A percentile compares a stretch with the other conserved stretches of the same genome.
Evolutionary conservation across 768 basidiomycete species (phyloP).

Genomic region (Macrolepiota albuminosa): DNA sequence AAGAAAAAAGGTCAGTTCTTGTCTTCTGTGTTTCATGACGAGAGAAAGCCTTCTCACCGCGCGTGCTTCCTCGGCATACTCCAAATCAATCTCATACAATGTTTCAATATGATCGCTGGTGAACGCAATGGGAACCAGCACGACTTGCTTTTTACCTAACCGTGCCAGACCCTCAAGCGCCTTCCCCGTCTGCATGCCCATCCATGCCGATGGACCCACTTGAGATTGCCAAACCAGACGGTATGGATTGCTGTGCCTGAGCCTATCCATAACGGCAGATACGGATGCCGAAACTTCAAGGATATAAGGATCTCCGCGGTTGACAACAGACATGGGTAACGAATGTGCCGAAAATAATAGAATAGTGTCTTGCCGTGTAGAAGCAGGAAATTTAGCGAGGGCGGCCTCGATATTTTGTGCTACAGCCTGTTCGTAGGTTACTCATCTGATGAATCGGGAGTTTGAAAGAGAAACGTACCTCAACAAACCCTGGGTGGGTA

Average conservation of each 20-base stretch:
- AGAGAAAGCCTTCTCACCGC: conserved; percentile 52
- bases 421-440: conserved; percentile 58
- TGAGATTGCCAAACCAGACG: conserved; percentile 97
- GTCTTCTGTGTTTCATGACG: conserved; percentile 9
- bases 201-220: conserved; percentile 96
- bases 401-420: conserved; percentile 84
- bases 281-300: conserved; percentile 94
- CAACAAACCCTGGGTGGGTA: conserved; percentile 89
- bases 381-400: conserved; percentile 70
- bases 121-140: conserved; percentile 95
- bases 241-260: conserved; percentile 79
- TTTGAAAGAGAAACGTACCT: conserved; percentile 47
- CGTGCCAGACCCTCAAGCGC: conserved; percentile 84
- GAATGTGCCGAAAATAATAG: conserved; percentile 97
- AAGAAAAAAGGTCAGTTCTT: conserved; percentile 6
- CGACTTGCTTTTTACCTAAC: conserved; percentile 67
- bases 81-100: conserved; percentile 91
- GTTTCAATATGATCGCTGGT: conserved; percentile 99
- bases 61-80: conserved; percentile 86
- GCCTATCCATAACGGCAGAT: conserved; percentile 85
- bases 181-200: conserved; percentile 93
- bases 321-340: conserved; percentile 95
- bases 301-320: conserved; percentile 97
- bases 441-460: neutral
- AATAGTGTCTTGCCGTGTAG: conserved; percentile 68